Percentiles rank a stretch among this genome's conserved stretches.
phyloP scores from a whole-genome alignment of 2,329 filamentous ascomycete genomes.

The Parafenestella ontariensis region DNA sequence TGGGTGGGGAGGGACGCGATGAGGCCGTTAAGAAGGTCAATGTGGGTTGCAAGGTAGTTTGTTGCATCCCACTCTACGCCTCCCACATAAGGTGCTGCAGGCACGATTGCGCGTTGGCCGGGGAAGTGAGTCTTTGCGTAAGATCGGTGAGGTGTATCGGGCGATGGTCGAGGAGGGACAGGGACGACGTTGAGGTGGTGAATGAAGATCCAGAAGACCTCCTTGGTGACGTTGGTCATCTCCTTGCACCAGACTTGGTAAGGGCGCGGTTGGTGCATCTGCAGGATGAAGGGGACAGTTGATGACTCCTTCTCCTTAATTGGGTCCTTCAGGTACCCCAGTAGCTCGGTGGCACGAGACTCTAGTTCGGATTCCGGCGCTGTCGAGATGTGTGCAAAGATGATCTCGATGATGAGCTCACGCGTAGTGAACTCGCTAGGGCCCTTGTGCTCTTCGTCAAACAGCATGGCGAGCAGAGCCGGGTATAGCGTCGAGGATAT shows the following conservation, averaged over 20 bases:
- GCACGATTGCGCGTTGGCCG: conserved; percentile 83
- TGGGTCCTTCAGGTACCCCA: conserved; percentile 82
- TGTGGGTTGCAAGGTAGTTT: conserved; percentile 90
- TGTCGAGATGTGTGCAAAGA: conserved; percentile 86
- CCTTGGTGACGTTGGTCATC: conserved; percentile 89
- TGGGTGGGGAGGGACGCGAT: conserved; percentile 77
- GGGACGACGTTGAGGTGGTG: conserved; percentile 91
- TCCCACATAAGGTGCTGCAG: conserved; percentile 93
- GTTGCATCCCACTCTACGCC: conserved; percentile 99
- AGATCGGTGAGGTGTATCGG: conserved; percentile 26
- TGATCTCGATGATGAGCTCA: conserved; percentile 83
- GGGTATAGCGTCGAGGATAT: conserved; percentile 86
- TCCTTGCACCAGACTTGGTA: conserved; percentile 97
- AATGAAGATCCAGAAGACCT: conserved; percentile 99
- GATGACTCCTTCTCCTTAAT: conserved; percentile 73
- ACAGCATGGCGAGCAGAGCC: conserved; percentile 84
- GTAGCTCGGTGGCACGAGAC: conserved; percentile 73
- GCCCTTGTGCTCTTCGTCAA: conserved; percentile 97
- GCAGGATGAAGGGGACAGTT: conserved; percentile 83
- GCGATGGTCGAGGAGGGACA: conserved; percentile 53
- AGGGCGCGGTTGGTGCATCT: conserved; percentile 85
- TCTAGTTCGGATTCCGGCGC: conserved; percentile 63
- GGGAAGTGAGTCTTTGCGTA: conserved; percentile 78
- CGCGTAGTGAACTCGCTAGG: conserved; percentile 96
- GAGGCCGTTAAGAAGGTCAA: conserved; percentile 91